These are phyloP conservation scores for Umbelopsis sp. DNA, from an alignment of 192 early-diverging fungal species.

Conservation along the genomic window DNA sequence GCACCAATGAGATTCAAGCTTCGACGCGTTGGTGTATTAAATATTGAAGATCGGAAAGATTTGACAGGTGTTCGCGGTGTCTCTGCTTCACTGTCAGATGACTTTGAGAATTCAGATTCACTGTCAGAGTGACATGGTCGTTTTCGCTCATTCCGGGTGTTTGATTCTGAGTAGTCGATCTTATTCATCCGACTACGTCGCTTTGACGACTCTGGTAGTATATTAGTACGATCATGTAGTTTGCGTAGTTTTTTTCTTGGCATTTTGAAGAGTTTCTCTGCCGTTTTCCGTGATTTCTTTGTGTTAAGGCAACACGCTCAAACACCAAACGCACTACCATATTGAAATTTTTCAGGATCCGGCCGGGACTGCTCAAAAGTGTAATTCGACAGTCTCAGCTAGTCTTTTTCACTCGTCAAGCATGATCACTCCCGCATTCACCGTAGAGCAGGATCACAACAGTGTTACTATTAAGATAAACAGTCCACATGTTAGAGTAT, in stretches of 20 bases:
- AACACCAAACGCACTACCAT: too few relatives aligned
- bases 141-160: background rate
- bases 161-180: constrained; percentile 5
- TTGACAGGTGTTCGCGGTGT: constrained; percentile 2
- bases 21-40: background rate
- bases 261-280: too few relatives aligned
- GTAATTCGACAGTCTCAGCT: background rate
- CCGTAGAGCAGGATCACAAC: constrained; percentile 74
- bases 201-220: constrained; percentile 1
- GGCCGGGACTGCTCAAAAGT: background rate
- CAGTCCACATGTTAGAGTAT: constrained; percentile 79
- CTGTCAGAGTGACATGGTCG: background rate
- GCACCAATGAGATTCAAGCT: background rate
- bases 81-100: background rate
- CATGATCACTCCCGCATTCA: constrained; percentile 94
- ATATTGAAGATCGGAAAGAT: background rate
- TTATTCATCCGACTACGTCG: background rate
- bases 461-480: constrained; percentile 75
- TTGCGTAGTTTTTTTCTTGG: background rate
- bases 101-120: background rate
- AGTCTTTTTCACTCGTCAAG: constrained; percentile 4
- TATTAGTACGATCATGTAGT: background rate
- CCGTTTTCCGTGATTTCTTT: background rate
- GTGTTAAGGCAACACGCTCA: too few relatives aligned
- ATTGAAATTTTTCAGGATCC: background rate